A percentile compares a stretch with the other conserved stretches of the same genome.
phyloP scores from a whole-genome alignment of 148 eudicot species.

The Nepenthes mirabilis region DNA sequence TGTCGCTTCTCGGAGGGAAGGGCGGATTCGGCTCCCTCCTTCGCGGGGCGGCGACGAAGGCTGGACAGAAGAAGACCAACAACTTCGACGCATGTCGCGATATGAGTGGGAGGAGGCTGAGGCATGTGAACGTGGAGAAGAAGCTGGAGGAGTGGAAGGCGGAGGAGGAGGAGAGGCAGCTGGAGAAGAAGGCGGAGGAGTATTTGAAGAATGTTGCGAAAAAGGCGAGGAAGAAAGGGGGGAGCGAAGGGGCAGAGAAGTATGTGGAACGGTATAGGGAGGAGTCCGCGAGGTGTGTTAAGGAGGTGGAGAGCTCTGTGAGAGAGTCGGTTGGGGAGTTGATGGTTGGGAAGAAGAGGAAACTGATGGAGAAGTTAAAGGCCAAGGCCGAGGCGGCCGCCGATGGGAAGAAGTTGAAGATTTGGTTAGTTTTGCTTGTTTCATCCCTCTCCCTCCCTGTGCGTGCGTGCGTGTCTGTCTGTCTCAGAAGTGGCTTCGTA shows the following conservation, averaged over 20 bases:
- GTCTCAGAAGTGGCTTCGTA: too few species aligned
- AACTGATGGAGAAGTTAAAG: slow-evolving; percentile 22
- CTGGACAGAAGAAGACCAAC: slow-evolving; percentile 95
- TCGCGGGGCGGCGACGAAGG: slow-evolving; percentile 84
- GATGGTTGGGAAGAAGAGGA: slow-evolving; percentile 24
- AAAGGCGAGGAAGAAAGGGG: slow-evolving; percentile 29
- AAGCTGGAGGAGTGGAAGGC: slow-evolving; percentile 91
- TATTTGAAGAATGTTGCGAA: slow-evolving; percentile 67
- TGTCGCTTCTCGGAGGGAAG: slow-evolving; percentile 77
- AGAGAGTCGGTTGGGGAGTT: slow-evolving; percentile 51
- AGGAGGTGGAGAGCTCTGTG: slow-evolving; percentile 75
- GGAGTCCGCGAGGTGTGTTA: slow-evolving; percentile 58
- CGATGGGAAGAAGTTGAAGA: slow-evolving; percentile 50
- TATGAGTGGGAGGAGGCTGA: slow-evolving; percentile 83
- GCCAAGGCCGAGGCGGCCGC: slow-evolving; percentile 27
- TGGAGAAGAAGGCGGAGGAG: slow-evolving; percentile 90
- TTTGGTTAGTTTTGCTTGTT: slow-evolving; percentile 40
- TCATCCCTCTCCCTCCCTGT: too few species aligned
- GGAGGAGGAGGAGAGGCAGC: slow-evolving; percentile 60
- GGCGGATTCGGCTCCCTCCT: slow-evolving; percentile 95
- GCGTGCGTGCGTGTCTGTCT: too few species aligned
- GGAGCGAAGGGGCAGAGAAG: slow-evolving; percentile 46
- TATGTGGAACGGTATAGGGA: slow-evolving; percentile 72
- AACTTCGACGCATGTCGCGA: slow-evolving; percentile 97
- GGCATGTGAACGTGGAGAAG: slow-evolving; percentile 98